phyloP scores from a whole-genome alignment of 139 green algal genomes.

The Chlorella vulgaris region DNA sequence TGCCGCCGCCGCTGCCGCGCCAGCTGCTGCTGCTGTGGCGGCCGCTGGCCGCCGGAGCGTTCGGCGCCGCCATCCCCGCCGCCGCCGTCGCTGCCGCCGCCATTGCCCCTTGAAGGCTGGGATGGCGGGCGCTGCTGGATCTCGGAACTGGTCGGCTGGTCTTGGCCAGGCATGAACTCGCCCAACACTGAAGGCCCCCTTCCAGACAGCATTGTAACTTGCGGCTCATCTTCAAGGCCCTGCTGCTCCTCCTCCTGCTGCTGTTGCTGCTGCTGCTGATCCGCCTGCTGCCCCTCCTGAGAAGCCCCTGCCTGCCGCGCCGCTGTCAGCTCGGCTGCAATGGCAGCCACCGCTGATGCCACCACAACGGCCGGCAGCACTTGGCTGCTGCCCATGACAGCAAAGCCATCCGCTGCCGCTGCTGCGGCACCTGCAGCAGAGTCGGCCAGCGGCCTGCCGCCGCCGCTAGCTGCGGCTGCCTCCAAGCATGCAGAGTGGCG shows the following conservation, averaged over 20 bases:
- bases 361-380: no score
- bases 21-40: conserved; percentile 1
- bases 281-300: no score
- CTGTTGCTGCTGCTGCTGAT: conserved; percentile 1
- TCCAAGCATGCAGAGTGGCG: background rate
- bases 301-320: background rate
- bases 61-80: background rate
- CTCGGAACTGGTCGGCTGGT: background rate
- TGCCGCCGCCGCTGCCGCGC: conserved; percentile 1
- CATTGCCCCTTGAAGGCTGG: background rate
- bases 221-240: background rate
- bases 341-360: no score
- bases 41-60: background rate
- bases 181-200: conserved; percentile 1
- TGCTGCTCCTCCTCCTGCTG: background rate
- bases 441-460: background rate
- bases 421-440: background rate
- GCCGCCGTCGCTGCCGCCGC: background rate
- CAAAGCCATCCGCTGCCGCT: background rate
- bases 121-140: background rate
- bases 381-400: background rate
- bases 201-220: conserved; percentile 18
- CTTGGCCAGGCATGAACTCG: background rate
- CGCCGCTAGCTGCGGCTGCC: no score
- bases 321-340: no score